Evolutionary conservation across 2,329 filamentous ascomycete genomes (phyloP).

Genomic region (Boeremia lycopersici): DNA sequence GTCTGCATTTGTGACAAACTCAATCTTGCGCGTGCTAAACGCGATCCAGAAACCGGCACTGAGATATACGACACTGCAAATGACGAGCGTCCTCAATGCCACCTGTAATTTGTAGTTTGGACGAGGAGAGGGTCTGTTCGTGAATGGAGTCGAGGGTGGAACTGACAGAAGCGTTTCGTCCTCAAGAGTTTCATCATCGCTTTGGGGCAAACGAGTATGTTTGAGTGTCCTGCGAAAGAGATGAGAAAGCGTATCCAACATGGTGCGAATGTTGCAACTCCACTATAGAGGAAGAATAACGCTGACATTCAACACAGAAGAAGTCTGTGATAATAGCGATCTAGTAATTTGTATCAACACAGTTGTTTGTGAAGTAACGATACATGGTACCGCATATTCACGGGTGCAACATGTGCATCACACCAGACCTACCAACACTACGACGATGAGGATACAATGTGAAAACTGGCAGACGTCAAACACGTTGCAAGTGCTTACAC

Average conservation of each 20-base stretch:
- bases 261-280: background rate
- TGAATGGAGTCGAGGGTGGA: constrained; percentile 4
- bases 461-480: background rate
- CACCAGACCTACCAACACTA: background rate
- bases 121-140: background rate
- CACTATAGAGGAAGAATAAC: background rate
- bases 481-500: background rate
- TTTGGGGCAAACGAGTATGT: constrained; percentile 15
- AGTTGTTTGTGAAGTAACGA: no score
- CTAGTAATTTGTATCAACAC: background rate
- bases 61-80: constrained; percentile 29
- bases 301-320: background rate
- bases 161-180: constrained; percentile 22
- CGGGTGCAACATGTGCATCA: background rate
- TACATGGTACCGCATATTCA: background rate
- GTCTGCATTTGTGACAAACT: constrained; percentile 26
- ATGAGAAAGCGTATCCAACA: background rate
- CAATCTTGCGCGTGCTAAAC: constrained; percentile 17
- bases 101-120: background rate
- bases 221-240: constrained; percentile 15
- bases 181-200: constrained; percentile 18
- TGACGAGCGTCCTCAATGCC: constrained; percentile 19
- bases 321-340: background rate
- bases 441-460: background rate
- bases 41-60: constrained; percentile 24